Base-by-base conservation (phyloP, 2,329 filamentous ascomycete species). In the Sclerotinia minor region DNA sequence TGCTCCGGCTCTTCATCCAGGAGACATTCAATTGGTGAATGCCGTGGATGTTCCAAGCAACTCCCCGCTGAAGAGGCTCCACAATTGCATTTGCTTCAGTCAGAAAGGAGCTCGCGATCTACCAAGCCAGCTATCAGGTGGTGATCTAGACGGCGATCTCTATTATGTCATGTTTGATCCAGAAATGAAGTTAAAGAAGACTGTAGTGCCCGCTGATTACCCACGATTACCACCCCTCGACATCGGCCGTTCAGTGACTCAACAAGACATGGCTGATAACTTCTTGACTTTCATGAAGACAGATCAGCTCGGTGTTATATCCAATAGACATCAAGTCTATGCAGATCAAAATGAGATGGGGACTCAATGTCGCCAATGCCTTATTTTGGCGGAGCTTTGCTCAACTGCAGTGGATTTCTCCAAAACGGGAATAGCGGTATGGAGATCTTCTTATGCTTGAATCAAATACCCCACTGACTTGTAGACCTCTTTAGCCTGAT, bases 61-160 rank as follows among this genome's bases (percentile, higher is more conserved):
- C 0, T 91, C 90, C 21, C 86, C 90, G 0, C 81, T 96, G 1
- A 79, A 79, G 1, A 75, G 81, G 0, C 81, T 94, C 1, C 80
- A 81, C 2, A 96, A 96, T 73, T 94, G 92, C 69, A 83, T 96
- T 21, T 86, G 91, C 1, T 96, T 96, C 75, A 93, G 89, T 69
- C 86, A 88, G 67, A 81, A 85, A 53, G 92, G 93, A 0, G 35
- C 73, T 0, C 85, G 92, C 21, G 92, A 96, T 74, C 80, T 96
- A 0, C 92, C 92, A 0, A 94, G 91, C 69, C 85, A 89, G 77
- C 81, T 96, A 0, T 90, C 89, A 65, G 92, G 92, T 1, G 92
- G 92, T 0, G 92, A 96, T 76, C 83, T 96, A 0, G 92, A 95
- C 71, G 92, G 92, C 0, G 93, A 97, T 76, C 79, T 92, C 0